These are phyloP conservation scores for Vanderwaltozyma verrucispora DNA, from an alignment of 805 yeast genomes.

Conservation along the genomic window DNA sequence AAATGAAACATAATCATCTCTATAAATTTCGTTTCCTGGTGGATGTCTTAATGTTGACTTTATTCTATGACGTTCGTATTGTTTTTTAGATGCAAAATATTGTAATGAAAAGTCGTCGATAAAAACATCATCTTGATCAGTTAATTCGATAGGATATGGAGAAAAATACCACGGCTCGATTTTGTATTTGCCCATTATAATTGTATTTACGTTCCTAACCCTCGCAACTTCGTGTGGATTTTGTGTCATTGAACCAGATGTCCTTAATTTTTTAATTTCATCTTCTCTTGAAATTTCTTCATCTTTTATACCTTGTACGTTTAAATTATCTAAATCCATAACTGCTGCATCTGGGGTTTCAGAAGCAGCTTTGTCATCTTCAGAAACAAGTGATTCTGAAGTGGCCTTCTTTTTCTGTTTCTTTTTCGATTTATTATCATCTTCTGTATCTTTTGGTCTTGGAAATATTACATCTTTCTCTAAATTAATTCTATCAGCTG, in stretches of 20 bases:
- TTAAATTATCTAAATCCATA: slow-evolving; percentile 74
- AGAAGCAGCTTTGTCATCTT: slow-evolving; percentile 7
- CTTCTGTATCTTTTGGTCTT: slow-evolving; percentile 41
- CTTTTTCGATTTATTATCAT: slow-evolving; percentile 28
- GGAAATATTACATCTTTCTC: slow-evolving; percentile 65
- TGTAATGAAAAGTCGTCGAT: slow-evolving; percentile 86
- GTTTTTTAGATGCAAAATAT: slow-evolving; percentile 81
- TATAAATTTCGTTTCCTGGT: slow-evolving; percentile 94
- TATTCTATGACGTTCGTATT: slow-evolving; percentile 81
- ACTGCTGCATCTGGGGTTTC: slow-evolving; percentile 41
- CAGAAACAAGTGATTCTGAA: neutral
- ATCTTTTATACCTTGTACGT: slow-evolving; percentile 68
- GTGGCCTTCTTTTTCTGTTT: slow-evolving; percentile 30
- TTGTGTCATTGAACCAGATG: slow-evolving; percentile 97
- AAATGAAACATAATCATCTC: slow-evolving; percentile 87
- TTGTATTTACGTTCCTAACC: slow-evolving; percentile 69
- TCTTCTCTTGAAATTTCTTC: slow-evolving; percentile 79
- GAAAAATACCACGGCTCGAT: slow-evolving; percentile 99
- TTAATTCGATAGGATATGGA: slow-evolving; percentile 90
- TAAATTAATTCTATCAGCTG: slow-evolving; percentile 59
- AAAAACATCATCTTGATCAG: slow-evolving; percentile 83
- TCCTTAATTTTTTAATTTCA: slow-evolving; percentile 83
- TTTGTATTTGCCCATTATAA: slow-evolving; percentile 80
- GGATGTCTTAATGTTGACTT: slow-evolving; percentile 91
- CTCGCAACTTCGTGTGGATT: slow-evolving; percentile 76